phyloP scores from a whole-genome alignment of 179 eudicot species.

The Spinacia oleracea region DNA sequence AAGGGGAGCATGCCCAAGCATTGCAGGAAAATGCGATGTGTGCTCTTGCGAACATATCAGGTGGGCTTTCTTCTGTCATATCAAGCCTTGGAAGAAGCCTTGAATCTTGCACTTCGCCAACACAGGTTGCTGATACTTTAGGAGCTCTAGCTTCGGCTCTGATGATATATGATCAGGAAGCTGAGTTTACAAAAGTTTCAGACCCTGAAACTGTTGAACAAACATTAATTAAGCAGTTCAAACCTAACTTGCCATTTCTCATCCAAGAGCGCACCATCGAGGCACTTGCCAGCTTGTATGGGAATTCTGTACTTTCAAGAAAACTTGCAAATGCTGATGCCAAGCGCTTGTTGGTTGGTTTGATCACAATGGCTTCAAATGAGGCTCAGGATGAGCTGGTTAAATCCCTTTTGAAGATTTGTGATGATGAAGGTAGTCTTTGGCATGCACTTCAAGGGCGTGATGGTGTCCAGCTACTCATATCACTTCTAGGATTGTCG shows the following conservation, averaged over 20 bases:
- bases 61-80: conserved; percentile 92
- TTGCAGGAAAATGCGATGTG: conserved; percentile 99
- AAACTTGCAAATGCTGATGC: conserved; percentile 91
- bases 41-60: conserved; percentile 98
- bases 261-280: conserved; percentile 94
- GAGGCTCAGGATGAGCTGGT: conserved; percentile 92
- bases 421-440: conserved; percentile 73
- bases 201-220: conserved; percentile 76
- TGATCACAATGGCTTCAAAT: conserved; percentile 92
- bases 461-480: conserved; percentile 94
- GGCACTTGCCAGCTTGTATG: conserved; percentile 96
- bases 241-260: conserved; percentile 71
- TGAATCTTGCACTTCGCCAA: conserved; percentile 82
- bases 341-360: conserved; percentile 85
- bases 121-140: conserved; percentile 92
- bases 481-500: conserved; percentile 97
- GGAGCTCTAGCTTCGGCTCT: conserved; percentile 99
- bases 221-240: conserved; percentile 78
- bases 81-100: conserved; percentile 97
- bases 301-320: conserved; percentile 63
- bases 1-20: conserved; percentile 93
- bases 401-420: conserved; percentile 74
- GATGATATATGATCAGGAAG: conserved; percentile 87
- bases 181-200: conserved; percentile 70
- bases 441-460: conserved; percentile 98